These are phyloP conservation scores for Solanum sejunctum DNA, from an alignment of 257 asterid species.

Conservation along the genomic window DNA sequence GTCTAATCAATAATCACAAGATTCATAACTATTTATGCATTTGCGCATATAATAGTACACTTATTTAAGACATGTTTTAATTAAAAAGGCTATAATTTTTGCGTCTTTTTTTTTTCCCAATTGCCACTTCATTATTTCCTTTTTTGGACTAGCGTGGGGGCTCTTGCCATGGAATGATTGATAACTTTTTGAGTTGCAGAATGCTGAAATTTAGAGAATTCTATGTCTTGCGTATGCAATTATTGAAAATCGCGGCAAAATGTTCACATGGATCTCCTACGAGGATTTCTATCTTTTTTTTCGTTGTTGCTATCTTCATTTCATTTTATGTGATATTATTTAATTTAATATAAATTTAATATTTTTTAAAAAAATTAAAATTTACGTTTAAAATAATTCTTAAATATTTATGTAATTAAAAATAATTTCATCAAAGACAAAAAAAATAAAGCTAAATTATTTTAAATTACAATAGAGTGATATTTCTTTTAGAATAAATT, in stretches of 20 bases:
- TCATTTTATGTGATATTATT: too few relatives aligned
- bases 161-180: background rate
- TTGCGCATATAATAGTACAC: too few relatives aligned
- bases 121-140: background rate
- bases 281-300: background rate
- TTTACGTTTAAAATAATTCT: too few relatives aligned
- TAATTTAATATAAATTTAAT: too few relatives aligned
- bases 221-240: background rate
- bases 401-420: fast-evolving
- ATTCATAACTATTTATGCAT: too few relatives aligned
- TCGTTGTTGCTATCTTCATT: background rate
- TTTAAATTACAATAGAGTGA: too few relatives aligned
- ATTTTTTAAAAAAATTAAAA: too few relatives aligned
- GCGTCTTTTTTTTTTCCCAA: background rate
- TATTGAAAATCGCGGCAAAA: background rate
- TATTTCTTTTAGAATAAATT: too few relatives aligned
- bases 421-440: too few relatives aligned
- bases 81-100: background rate
- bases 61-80: too few relatives aligned
- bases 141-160: background rate
- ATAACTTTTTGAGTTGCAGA: background rate
- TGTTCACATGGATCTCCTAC: background rate
- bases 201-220: background rate
- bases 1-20: too few relatives aligned
- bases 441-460: too few relatives aligned